Evolutionary conservation across 192 early-diverging fungal genomes (phyloP), one percentile per base, ranked within the genome.

Genomic region (Allomyces arbusculus): DNA sequence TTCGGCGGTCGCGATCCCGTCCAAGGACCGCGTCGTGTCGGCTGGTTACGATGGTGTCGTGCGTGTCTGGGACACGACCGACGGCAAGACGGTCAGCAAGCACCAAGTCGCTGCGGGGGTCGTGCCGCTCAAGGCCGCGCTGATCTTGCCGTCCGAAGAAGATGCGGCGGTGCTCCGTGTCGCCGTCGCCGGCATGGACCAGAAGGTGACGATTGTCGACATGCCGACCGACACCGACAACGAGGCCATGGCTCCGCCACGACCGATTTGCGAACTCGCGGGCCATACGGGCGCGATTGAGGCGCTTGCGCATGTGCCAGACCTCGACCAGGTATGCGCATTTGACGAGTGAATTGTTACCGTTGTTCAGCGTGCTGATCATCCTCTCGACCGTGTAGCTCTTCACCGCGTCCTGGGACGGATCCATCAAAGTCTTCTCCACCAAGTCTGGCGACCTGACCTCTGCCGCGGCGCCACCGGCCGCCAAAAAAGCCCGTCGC

Each of bases 261-360:
- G 33, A 40, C 63, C 14, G 19, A 22, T 63, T 64, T 70, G 25
- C 73, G 73, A 58, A 20, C 50, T 58, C 62, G 77, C 78, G 50
- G 92, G 90, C 19, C 92, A 94, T 71, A 85, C 88, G 63, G 89
- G 79, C 44, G 83, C 83, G 66, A 72, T 94, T 28, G 89, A 94
- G 40, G 74, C 80, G n/a, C 72, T 96, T 44, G 76, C 84, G 3
- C 75, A 91, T 25, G 82, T 81, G 69, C 55, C 71, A 1, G 69
- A 70, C 14, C 74, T 73, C 63, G 79, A 74, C 7, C 76, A 79
- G 61, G 76, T 80, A 1, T 28, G 63, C 50, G 50, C 20, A 20
- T 58, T 1, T 58, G 10, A 2, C 50, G 50, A 8, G 8, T 40
- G 33, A 7, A 40, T 40, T 7, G 33, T 7, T 40, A n/a, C n/a